Evolutionary conservation across 2,329 filamentous ascomycete species (phyloP).

Genomic region (Polychaeton citri): DNA sequence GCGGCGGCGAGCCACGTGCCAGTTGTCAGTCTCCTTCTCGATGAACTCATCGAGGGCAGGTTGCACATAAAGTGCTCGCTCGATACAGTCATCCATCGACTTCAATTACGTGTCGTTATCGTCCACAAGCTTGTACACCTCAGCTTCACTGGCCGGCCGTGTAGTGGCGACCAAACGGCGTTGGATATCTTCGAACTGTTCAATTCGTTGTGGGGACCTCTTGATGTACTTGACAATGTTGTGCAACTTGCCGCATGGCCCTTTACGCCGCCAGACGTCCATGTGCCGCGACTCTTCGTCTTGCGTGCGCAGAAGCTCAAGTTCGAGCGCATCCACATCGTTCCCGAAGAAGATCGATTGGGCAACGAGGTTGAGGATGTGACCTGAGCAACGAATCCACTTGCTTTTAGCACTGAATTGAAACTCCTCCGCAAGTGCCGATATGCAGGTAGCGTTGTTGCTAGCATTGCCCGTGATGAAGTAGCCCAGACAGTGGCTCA

Average conservation of each 20-base stretch:
- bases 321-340: slow-evolving; percentile 4
- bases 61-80: slow-evolving; percentile 5
- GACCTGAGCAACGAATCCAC: slow-evolving; percentile 5
- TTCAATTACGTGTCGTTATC: slow-evolving; percentile 6
- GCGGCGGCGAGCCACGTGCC: slow-evolving; percentile 1
- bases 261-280: slow-evolving; percentile 4
- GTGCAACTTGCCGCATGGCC: slow-evolving; percentile 6
- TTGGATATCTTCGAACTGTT: slow-evolving; percentile 3
- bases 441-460: slow-evolving; percentile 6
- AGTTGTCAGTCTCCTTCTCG: slow-evolving; percentile 1
- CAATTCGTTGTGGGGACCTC: slow-evolving; percentile 3
- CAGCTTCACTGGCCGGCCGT: slow-evolving; percentile 2
- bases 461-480: slow-evolving; percentile 10
- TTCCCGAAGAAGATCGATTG: slow-evolving; percentile 5
- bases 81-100: slow-evolving; percentile 2
- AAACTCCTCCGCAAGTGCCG: slow-evolving; percentile 3
- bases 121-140: slow-evolving; percentile 4
- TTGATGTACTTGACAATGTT: slow-evolving; percentile 6
- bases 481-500: slow-evolving; percentile 4
- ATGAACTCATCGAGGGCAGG: slow-evolving; percentile 5
- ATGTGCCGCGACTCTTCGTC: slow-evolving; percentile 6
- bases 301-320: not conserved
- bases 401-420: slow-evolving; percentile 1
- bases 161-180: slow-evolving; percentile 1
- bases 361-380: slow-evolving; percentile 8